phyloP scores from a whole-genome alignment of 2,329 filamentous ascomycete species.

The Escovopsis sp. region DNA sequence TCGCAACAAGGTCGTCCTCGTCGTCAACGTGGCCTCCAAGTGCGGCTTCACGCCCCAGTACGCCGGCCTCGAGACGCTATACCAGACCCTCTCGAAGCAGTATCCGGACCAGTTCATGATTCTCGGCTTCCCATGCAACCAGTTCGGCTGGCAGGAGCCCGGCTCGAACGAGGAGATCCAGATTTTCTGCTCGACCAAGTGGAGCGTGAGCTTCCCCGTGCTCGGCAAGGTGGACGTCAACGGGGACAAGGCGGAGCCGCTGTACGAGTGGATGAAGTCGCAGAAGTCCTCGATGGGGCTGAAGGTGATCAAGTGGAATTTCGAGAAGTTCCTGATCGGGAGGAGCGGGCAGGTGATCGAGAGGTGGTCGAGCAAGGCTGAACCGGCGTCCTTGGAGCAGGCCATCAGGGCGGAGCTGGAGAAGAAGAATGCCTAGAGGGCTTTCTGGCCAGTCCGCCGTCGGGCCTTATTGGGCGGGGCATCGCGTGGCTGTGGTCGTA shows the following conservation, averaged over 20 bases:
- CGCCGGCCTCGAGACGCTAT: conserved; percentile 75
- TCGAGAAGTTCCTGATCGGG: conserved; percentile 77
- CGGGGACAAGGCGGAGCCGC: conserved; percentile 1
- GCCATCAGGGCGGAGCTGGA: conserved; percentile 60
- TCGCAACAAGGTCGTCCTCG: conserved; percentile 82
- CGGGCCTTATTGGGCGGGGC: too few species aligned
- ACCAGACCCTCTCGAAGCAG: conserved; percentile 56
- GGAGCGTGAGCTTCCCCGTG: conserved; percentile 78
- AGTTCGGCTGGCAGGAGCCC: conserved; percentile 85
- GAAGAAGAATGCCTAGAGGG: too few species aligned
- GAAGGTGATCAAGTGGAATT: conserved; percentile 97
- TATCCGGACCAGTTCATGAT: conserved; percentile 67
- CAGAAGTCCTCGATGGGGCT: conserved; percentile 75
- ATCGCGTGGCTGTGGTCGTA: too few species aligned
- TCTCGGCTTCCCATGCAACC: conserved; percentile 96
- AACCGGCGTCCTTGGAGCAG: conserved; percentile 67
- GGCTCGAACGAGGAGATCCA: conserved; percentile 69
- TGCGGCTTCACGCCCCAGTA: conserved; percentile 96
- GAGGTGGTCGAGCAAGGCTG: conserved; percentile 61
- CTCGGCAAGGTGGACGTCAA: conserved; percentile 76
- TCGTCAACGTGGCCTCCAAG: conserved; percentile 97
- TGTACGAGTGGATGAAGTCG: conserved; percentile 48
- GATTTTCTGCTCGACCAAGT: conserved; percentile 81
- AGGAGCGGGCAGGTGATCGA: too few species aligned
- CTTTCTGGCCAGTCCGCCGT: too few species aligned